A percentile compares a stretch with the other conserved stretches of the same genome.
These are phyloP conservation scores for Phytophthora agathidicida DNA, from an alignment of 352 stramenopile species.

Conservation along the genomic window DNA sequence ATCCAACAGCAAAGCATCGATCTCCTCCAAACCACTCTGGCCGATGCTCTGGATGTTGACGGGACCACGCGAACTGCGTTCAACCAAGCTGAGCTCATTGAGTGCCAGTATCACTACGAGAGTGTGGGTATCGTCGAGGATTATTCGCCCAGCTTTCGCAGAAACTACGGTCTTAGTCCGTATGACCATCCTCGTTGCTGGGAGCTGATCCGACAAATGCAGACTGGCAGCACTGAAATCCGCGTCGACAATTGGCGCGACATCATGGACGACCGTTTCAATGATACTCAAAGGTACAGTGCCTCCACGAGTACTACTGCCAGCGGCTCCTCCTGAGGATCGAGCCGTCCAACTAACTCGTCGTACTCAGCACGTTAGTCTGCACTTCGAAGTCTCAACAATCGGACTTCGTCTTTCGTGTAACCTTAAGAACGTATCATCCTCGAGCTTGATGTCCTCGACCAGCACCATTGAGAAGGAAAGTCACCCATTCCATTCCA, in stretches of 20 bases:
- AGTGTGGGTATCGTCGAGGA: constrained; percentile 30
- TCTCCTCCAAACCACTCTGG: constrained; percentile 26
- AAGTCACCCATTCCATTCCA: no score
- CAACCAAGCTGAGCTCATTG: constrained; percentile 37
- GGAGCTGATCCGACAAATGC: constrained; percentile 21
- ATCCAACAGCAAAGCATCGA: constrained; percentile 26
- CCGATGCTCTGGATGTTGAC: constrained; percentile 20
- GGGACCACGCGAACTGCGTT: constrained; percentile 33
- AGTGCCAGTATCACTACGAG: constrained; percentile 36
- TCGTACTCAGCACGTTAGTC: no score
- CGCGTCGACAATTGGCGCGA: constrained; percentile 19
- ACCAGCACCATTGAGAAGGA: no score
- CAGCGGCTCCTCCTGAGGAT: neutral
- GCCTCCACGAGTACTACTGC: no score
- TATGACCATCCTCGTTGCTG: constrained; percentile 28
- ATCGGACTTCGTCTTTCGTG: no score
- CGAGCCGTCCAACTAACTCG: no score
- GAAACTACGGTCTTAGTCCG: constrained; percentile 25
- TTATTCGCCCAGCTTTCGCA: constrained; percentile 36
- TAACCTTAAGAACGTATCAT: no score
- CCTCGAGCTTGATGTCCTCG: no score
- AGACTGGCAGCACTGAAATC: constrained; percentile 3
- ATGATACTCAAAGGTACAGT: neutral
- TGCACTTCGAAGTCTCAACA: no score
- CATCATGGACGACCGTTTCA: constrained; percentile 15